Evolutionary conservation across 2,329 filamentous ascomycete genomes (phyloP).

Genomic region (Aureobasidium sp.): DNA sequence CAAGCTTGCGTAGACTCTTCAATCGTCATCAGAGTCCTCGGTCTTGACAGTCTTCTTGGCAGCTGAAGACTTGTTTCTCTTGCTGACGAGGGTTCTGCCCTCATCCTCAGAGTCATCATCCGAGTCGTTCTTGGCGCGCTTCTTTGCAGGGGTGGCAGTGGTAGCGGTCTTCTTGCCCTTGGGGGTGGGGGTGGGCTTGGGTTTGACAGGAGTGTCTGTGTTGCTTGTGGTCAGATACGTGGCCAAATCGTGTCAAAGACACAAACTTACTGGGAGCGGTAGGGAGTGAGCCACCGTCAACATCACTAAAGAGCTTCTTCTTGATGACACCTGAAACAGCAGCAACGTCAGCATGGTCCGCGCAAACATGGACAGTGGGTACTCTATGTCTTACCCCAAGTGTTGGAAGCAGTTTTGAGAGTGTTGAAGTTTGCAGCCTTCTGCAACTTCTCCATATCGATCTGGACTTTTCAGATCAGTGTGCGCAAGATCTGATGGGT

Average conservation of each 20-base stretch:
- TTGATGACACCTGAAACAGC: slow-evolving; percentile 16
- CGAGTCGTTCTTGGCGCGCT: slow-evolving; percentile 8
- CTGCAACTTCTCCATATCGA: slow-evolving; percentile 26
- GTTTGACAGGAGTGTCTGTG: neutral
- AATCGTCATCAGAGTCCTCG: slow-evolving; percentile 13
- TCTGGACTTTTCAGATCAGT: neutral
- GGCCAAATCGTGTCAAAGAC: neutral
- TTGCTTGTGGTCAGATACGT: neutral
- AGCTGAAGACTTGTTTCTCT: neutral
- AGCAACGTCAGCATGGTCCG: neutral
- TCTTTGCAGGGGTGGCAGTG: slow-evolving; percentile 22
- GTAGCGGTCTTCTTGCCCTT: slow-evolving; percentile 19
- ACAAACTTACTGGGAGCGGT: neutral
- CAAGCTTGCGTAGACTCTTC: neutral
- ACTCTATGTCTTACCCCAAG: slow-evolving; percentile 19
- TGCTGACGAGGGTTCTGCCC: neutral
- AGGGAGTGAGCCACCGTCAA: slow-evolving; percentile 14
- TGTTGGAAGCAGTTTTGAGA: slow-evolving; percentile 26
- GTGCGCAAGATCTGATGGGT: neutral
- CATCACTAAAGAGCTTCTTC: slow-evolving; percentile 25
- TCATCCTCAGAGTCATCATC: neutral
- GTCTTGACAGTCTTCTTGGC: slow-evolving; percentile 6
- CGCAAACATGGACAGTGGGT: neutral
- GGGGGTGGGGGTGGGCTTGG: neutral
- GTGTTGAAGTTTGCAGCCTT: slow-evolving; percentile 25